Evolutionary conservation across 176 grass and related monocot species (phyloP), one percentile per base, ranked within the genome.

Genomic region (Aegilops sharonensis): DNA sequence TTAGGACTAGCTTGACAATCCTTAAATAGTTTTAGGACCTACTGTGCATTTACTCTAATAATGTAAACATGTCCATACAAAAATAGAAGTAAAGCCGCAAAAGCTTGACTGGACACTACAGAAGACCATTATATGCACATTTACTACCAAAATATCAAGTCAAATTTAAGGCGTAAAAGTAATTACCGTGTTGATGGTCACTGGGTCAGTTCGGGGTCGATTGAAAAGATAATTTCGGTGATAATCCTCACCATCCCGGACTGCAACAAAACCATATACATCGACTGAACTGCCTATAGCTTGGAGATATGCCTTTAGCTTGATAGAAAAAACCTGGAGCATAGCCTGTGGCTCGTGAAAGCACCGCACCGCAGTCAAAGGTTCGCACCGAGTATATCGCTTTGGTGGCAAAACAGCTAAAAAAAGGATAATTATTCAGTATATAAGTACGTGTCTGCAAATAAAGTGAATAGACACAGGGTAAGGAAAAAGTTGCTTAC

Each of bases 191-290:
- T 75, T 75, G 24, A 75, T 48, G 45, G 42, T 75, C 23, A 75
- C 42, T 27, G 72, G 72, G 13, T 75, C 12, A 75, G 0, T 24
- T 75, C 24, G 72, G 7, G 72, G 3, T 29, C 7, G 72, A 42
- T 75, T 75, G 24, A 75, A 75, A 50, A 75, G 72, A 14, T 75
- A 75, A 47, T 52, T 75, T 29, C 72, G 72, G 72, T 43, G 72
- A 50, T 75, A 17, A 50, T 75, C 72, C 72, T 75, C 72, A 75
- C 42, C 72, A 75, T 75, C 72, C 12, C 72, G 24, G 24, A 75
- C 17, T 75, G 72, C 72, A 75, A 75, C 25, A 75, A 75, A 75
- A 75, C 72, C 42, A 75, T 75, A 75, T 25, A 75, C 72, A 13
- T 75, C 3, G 3, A 75, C 42, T 50, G 72, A 50, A 75, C 43